These are phyloP conservation scores for Ulmus americana DNA, from an alignment of 331 rosid species.

Conservation along the genomic window DNA sequence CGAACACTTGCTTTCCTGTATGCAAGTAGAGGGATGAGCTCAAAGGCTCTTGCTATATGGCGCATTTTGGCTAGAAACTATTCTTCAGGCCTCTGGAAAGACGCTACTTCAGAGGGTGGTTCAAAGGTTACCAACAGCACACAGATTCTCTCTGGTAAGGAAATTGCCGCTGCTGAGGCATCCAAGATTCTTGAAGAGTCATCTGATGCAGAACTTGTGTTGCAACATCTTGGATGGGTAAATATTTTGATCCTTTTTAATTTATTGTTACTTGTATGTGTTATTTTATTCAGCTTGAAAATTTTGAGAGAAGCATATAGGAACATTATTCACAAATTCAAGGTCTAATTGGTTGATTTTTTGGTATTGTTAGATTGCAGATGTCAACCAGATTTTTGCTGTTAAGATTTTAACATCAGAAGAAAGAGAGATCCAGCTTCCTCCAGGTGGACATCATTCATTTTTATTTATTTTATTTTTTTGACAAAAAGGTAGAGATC, in stretches of 20 bases:
- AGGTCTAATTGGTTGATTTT: conserved; percentile 16
- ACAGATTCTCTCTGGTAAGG: conserved; percentile 51
- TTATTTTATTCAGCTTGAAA: neutral
- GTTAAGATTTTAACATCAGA: conserved; percentile 75
- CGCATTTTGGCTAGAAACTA: conserved; percentile 79
- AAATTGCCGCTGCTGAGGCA: conserved; percentile 82
- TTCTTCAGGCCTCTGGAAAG: conserved; percentile 75
- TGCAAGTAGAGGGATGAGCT: conserved; percentile 88
- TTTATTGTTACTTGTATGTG: neutral
- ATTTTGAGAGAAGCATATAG: conserved; percentile 22
- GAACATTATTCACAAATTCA: conserved; percentile 13
- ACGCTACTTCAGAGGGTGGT: conserved; percentile 38
- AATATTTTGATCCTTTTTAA: conserved; percentile 1
- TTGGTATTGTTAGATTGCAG: conserved; percentile 66
- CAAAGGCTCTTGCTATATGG: conserved; percentile 88
- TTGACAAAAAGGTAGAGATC: neutral
- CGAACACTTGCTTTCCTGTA: conserved; percentile 90
- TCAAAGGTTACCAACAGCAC: conserved; percentile 22
- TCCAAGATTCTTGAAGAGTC: conserved; percentile 89
- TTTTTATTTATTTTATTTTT: neutral
- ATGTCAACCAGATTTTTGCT: conserved; percentile 75
- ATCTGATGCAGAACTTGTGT: conserved; percentile 74
- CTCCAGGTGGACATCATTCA: conserved; percentile 61
- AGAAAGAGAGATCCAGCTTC: conserved; percentile 56
- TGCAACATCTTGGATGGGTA: conserved; percentile 99